Percentiles rank a stretch among this genome's conserved stretches.
Conservation (phyloP, 2,329 filamentous ascomycete species). For the Ascosphaera aggregata region DNA sequence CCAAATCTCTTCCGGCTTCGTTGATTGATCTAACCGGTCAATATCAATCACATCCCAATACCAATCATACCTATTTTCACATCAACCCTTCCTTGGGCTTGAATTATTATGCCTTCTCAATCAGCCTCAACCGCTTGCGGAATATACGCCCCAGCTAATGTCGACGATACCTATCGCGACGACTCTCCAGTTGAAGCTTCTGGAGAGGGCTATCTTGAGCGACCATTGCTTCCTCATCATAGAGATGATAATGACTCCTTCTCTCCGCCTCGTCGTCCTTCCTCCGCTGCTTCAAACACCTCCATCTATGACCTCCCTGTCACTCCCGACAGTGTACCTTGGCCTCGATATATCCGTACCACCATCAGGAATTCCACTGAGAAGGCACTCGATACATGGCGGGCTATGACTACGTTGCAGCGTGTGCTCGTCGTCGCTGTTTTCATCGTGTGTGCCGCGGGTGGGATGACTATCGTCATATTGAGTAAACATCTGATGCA, state of each 20-base stretch:
- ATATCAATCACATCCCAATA: too few relatives aligned
- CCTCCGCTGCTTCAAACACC: neutral
- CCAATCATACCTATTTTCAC: too few relatives aligned
- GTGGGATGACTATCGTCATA: conserved; percentile 46
- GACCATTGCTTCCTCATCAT: neutral
- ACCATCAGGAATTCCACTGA: neutral
- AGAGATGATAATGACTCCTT: neutral
- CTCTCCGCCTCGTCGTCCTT: neutral
- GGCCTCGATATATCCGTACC: neutral
- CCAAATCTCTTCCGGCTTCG: too few relatives aligned
- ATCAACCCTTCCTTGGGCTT: too few relatives aligned
- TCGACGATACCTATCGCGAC: too few relatives aligned
- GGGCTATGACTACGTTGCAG: conserved; percentile 29
- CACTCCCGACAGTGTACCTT: neutral
- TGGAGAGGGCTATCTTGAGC: neutral
- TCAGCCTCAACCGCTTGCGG: too few relatives aligned
- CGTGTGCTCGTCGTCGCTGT: conserved; percentile 32
- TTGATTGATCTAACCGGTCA: too few relatives aligned
- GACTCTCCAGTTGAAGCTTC: too few relatives aligned
- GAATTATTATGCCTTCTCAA: too few relatives aligned
- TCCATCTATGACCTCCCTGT: neutral
- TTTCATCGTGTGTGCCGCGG: conserved; percentile 26
- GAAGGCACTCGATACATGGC: conserved; percentile 10
- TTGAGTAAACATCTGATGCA: conserved; percentile 64
- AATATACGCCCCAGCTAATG: too few relatives aligned